Evolutionary conservation across 768 basidiomycete species (phyloP).

Genomic region (Tylopilus rubrobrunneus): DNA sequence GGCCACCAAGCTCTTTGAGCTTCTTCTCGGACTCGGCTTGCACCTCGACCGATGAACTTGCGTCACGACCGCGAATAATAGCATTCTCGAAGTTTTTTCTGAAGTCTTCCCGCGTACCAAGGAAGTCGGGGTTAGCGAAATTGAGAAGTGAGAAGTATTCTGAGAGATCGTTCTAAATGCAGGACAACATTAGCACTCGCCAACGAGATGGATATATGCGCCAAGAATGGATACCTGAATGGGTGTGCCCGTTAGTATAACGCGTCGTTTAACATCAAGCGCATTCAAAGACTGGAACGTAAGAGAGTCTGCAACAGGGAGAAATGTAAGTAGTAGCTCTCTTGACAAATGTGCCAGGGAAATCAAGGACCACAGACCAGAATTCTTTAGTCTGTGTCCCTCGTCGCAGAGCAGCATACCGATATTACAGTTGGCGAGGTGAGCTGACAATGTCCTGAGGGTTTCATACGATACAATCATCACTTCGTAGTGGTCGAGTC

Average conservation of each 20-base stretch:
- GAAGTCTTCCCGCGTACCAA: conserved; percentile 87
- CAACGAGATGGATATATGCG: conserved; percentile 4
- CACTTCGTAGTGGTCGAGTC: conserved; percentile 44
- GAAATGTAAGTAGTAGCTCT: conserved; percentile 1
- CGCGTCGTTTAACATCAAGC: conserved; percentile 83
- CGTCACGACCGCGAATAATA: conserved; percentile 88
- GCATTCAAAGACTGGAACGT: conserved; percentile 83
- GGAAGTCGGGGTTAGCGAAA: conserved; percentile 88
- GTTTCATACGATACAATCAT: conserved; percentile 99
- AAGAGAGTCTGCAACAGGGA: conserved; percentile 57
- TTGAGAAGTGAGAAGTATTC: conserved; percentile 93
- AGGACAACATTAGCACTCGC: not conserved
- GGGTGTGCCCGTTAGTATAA: conserved; percentile 92
- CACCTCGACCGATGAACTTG: conserved; percentile 72
- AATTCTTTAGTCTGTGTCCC: conserved; percentile 95
- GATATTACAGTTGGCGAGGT: conserved; percentile 77
- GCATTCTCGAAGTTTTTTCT: conserved; percentile 92
- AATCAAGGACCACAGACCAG: conserved; percentile 48
- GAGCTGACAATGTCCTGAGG: conserved; percentile 70
- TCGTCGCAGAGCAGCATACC: conserved; percentile 96
- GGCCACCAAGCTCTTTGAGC: conserved; percentile 81
- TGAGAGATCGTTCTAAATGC: conserved; percentile 79
- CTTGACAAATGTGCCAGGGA: not conserved
- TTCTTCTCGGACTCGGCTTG: conserved; percentile 86
- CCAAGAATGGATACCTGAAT: conserved; percentile 56